phyloP scores from a whole-genome alignment of 257 asterid species.

The Cruciata laevipes region DNA sequence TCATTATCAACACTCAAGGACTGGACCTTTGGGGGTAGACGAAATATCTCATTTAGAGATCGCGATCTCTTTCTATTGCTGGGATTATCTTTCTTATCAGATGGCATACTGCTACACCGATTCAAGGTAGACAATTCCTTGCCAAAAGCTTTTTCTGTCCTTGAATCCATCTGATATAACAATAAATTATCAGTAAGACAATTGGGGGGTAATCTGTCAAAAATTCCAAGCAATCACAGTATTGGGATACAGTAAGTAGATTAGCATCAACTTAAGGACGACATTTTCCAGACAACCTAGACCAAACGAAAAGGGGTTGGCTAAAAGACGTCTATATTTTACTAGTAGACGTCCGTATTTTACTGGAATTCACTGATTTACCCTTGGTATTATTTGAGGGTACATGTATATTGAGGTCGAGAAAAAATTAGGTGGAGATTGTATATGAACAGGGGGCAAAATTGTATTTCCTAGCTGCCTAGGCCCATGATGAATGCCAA shows the following conservation, averaged over 20 bases:
- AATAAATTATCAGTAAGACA: slow-evolving; percentile 18
- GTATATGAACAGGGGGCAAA: background rate
- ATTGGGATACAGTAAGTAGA: background rate
- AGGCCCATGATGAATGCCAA: background rate
- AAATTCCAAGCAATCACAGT: slow-evolving; percentile 10
- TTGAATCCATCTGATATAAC: slow-evolving; percentile 31
- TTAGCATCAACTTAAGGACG: background rate
- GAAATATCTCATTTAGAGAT: slow-evolving; percentile 43
- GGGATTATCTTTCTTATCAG: slow-evolving; percentile 17
- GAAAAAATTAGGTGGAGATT: background rate
- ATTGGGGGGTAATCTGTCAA: background rate
- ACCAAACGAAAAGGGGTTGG: slow-evolving; percentile 2
- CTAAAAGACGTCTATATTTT: too few relatives aligned
- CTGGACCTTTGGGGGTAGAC: slow-evolving; percentile 36
- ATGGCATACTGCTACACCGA: slow-evolving; percentile 22
- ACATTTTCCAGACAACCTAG: background rate
- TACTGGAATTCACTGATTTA: too few relatives aligned
- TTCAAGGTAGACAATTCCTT: slow-evolving; percentile 38
- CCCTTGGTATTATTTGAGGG: too few relatives aligned
- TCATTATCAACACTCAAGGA: slow-evolving; percentile 27
- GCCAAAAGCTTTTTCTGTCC: slow-evolving; percentile 24
- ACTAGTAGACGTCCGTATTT: too few relatives aligned
- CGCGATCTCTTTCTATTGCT: slow-evolving; percentile 20
- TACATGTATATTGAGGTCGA: too few relatives aligned
- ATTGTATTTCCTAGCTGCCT: background rate